These are phyloP conservation scores for Aspergillus amoenus DNA, from an alignment of 2,329 filamentous ascomycete genomes.

Conservation along the genomic window DNA sequence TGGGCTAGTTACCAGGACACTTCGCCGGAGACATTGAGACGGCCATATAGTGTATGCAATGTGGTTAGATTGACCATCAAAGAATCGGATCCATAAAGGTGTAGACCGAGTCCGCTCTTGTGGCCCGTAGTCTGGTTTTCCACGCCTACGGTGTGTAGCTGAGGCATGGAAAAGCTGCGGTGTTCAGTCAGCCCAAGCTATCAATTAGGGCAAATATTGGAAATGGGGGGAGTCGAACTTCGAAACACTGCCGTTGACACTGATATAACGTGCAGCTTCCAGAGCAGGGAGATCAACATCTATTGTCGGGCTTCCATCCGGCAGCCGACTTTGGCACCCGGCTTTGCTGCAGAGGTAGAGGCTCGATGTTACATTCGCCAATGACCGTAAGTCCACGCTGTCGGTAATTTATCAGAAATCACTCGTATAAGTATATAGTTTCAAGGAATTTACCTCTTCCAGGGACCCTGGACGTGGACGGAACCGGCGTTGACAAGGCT, in stretches of 20 bases:
- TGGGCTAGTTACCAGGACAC: too few species aligned
- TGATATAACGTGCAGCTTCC: not conserved
- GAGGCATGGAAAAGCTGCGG: not conserved
- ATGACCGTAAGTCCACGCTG: too few species aligned
- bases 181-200: not conserved
- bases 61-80: too few species aligned
- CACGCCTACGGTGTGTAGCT: not conserved
- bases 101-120: too few species aligned
- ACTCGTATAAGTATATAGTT: too few species aligned
- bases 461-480: too few species aligned
- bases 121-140: too few species aligned
- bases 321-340: not conserved
- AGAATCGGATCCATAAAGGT: too few species aligned
- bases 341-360: not conserved
- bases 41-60: too few species aligned
- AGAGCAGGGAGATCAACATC: not conserved
- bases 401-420: too few species aligned
- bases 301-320: not conserved
- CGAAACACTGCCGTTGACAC: not conserved
- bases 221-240: not conserved
- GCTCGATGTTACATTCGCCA: not conserved
- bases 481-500: not conserved
- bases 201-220: not conserved
- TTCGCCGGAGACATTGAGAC: too few species aligned
- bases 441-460: too few species aligned